Conservation (phyloP, 176 grass and related monocot species). For the Aechmea fasciata region DNA sequence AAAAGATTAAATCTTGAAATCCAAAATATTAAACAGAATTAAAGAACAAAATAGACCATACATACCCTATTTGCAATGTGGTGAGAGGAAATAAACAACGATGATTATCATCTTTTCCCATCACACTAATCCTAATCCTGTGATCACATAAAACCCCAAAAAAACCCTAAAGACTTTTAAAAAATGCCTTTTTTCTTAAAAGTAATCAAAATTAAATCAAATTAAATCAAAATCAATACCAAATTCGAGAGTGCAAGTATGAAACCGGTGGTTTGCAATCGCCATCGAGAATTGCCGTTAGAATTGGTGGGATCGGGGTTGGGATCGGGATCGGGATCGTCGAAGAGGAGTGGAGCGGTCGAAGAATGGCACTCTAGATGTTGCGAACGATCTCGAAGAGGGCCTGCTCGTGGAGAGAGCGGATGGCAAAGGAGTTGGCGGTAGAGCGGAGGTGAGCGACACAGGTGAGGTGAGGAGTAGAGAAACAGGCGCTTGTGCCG, state of each 20-base stretch:
- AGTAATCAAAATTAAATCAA: slow-evolving; percentile 3
- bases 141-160: not conserved
- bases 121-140: slow-evolving; percentile 26
- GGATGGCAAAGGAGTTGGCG: slow-evolving; percentile 42
- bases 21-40: not conserved
- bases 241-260: not conserved
- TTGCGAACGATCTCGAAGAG: slow-evolving; percentile 72
- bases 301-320: slow-evolving; percentile 13
- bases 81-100: slow-evolving; percentile 35
- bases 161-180: not conserved
- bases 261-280: slow-evolving; percentile 5
- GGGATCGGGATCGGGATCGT: slow-evolving; percentile 7
- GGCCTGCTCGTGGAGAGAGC: slow-evolving; percentile 67
- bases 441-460: slow-evolving; percentile 53
- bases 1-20: not conserved
- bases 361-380: slow-evolving; percentile 59
- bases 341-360: slow-evolving; percentile 22
- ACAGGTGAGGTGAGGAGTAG: slow-evolving; percentile 22
- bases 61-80: slow-evolving; percentile 47
- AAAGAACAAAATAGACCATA: not conserved
- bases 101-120: slow-evolving; percentile 17
- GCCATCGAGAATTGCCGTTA: slow-evolving; percentile 29
- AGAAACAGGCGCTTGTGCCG: too few relatives aligned
- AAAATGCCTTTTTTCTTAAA: slow-evolving; percentile 6
- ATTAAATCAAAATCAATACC: slow-evolving; percentile 1